Evolutionary conservation across 116 monocot species (phyloP).

Genomic region (Iris pallida): DNA sequence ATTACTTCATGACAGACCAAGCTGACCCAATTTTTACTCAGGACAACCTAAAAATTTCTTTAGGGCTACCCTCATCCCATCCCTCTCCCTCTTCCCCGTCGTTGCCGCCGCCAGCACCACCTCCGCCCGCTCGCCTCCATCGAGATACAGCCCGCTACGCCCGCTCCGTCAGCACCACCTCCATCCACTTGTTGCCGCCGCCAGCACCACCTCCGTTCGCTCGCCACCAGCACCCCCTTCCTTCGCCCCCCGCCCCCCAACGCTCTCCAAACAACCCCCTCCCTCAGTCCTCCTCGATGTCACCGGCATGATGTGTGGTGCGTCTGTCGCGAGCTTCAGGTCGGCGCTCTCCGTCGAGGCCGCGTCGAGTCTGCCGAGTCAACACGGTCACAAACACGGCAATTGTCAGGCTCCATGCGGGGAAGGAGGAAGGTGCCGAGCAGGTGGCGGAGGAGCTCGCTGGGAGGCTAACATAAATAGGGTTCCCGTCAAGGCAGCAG

Average conservation of each 20-base stretch:
- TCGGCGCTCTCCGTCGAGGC: constrained; percentile 56
- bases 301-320: constrained; percentile 95
- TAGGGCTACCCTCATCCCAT: too few relatives aligned
- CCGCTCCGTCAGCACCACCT: too few relatives aligned
- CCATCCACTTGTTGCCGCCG: too few relatives aligned
- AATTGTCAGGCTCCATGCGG: constrained; percentile 43
- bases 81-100: not conserved
- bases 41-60: too few relatives aligned
- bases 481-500: constrained; percentile 73
- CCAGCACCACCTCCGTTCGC: constrained; percentile 1
- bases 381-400: constrained; percentile 87
- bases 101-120: too few relatives aligned
- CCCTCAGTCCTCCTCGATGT: constrained; percentile 71
- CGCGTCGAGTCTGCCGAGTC: constrained; percentile 82
- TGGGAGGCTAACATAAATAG: constrained; percentile 55
- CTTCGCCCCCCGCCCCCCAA: not conserved
- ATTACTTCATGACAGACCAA: too few relatives aligned
- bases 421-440: constrained; percentile 12
- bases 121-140: too few relatives aligned
- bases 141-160: too few relatives aligned
- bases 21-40: too few relatives aligned
- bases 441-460: constrained; percentile 70
- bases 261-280: not conserved
- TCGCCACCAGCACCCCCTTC: constrained; percentile 27
- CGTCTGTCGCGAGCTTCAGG: constrained; percentile 69